Percentiles rank a stretch among this genome's conserved stretches.
Conservation (phyloP, 129 eudicot genomes). For the Pseudognaphalium luteoalbum region DNA sequence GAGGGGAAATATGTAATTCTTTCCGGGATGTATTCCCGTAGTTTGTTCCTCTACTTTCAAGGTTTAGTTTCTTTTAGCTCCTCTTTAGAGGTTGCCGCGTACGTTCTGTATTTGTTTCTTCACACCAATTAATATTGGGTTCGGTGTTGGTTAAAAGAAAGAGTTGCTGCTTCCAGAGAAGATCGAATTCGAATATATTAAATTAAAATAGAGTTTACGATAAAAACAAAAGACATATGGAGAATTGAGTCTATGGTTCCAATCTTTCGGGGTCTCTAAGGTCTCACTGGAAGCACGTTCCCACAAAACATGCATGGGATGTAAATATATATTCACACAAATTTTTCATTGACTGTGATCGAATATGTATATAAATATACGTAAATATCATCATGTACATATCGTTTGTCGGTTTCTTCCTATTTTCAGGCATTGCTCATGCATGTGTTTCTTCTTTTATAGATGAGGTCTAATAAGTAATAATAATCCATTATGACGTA, state of each 20-base stretch:
- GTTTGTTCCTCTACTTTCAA: no score
- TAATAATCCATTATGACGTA: neutral
- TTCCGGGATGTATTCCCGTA: no score
- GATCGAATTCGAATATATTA: no score
- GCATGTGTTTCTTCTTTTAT: neutral
- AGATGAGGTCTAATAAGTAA: neutral
- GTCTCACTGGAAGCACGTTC: constrained; percentile 10
- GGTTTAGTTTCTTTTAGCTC: no score
- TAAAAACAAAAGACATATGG: constrained; percentile 19
- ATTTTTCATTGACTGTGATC: neutral
- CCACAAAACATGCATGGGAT: constrained; percentile 17
- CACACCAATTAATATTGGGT: no score
- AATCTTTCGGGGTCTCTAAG: constrained; percentile 9
- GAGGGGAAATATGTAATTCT: no score
- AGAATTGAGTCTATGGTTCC: constrained; percentile 13
- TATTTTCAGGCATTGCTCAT: neutral
- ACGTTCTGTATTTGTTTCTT: no score
- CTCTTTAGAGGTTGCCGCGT: no score
- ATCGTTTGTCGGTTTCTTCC: constrained; percentile 4
- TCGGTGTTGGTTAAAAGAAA: no score
- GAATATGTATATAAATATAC: neutral
- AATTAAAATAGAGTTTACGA: neutral
- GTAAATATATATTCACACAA: neutral
- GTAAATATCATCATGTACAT: neutral
- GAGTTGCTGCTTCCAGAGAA: no score